A percentile compares a stretch with the other conserved stretches of the same genome.
Conservation (phyloP, 768 basidiomycete species). For the Lactarius sanguifluus region DNA sequence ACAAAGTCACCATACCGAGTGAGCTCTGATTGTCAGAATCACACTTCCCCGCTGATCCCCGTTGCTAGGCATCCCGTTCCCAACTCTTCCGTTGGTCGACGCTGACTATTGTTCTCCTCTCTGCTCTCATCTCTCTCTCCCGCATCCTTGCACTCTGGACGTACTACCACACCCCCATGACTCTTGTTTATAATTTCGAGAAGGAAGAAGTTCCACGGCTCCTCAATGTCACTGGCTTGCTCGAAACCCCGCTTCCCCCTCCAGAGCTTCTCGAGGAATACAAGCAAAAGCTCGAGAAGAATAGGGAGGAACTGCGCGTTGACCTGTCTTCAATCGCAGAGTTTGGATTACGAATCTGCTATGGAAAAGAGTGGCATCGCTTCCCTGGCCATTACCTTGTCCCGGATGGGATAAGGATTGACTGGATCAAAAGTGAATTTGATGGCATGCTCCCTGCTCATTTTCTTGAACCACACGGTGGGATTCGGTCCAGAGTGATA, state of each 20-base stretch:
- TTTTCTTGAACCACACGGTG: conserved; percentile 51
- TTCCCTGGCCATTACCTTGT: conserved; percentile 91
- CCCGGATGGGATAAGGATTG: conserved; percentile 77
- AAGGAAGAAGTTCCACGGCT: conserved; percentile 76
- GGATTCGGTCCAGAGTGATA: conserved; percentile 53
- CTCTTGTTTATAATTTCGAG: conserved; percentile 69
- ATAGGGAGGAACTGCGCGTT: conserved; percentile 48
- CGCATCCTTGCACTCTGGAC: conserved; percentile 80
- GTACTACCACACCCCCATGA: conserved; percentile 91
- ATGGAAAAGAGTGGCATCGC: conserved; percentile 95
- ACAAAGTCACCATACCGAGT: conserved; percentile 88
- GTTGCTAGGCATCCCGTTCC: conserved; percentile 68
- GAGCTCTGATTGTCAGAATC: conserved; percentile 33
- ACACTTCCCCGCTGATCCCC: conserved; percentile 14
- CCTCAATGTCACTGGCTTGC: conserved; percentile 67
- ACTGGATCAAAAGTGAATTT: conserved; percentile 91
- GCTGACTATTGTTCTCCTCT: conserved; percentile 60
- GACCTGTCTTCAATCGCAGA: conserved; percentile 67
- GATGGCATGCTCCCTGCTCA: conserved; percentile 84
- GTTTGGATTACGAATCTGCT: conserved; percentile 76
- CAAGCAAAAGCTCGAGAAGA: conserved; percentile 34
- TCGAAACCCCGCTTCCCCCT: conserved; percentile 47
- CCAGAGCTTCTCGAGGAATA: conserved; percentile 44
- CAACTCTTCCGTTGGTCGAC: conserved; percentile 76
- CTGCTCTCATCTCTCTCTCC: conserved; percentile 69